phyloP scores from a whole-genome alignment of 78 protist genomes.

The Pigoraptor vietnamica region DNA sequence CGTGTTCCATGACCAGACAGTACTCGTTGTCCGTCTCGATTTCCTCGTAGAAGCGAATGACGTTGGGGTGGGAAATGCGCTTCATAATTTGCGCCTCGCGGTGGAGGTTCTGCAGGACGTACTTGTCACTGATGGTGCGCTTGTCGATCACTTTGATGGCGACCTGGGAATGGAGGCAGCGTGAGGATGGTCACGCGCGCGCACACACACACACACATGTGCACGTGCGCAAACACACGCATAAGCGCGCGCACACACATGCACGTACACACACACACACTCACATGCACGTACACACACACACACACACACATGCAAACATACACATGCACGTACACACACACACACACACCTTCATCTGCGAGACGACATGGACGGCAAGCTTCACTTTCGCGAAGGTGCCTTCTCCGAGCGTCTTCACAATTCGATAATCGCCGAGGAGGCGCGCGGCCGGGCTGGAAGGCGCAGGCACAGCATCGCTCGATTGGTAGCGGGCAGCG shows the following conservation, averaged over 20 bases:
- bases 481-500: too few relatives aligned
- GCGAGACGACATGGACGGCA: conserved; percentile 18
- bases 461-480: too few relatives aligned
- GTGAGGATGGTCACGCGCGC: too few relatives aligned
- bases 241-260: too few relatives aligned
- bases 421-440: conserved; percentile 15
- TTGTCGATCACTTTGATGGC: conserved; percentile 9
- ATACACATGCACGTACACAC: neutral
- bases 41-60: conserved; percentile 1
- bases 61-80: neutral
- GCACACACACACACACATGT: neutral
- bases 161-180: neutral
- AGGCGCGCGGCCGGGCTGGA: neutral
- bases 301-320: neutral
- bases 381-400: conserved; percentile 32
- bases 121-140: neutral
- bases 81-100: neutral
- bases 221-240: neutral
- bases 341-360: neutral
- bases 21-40: conserved; percentile 42
- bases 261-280: neutral
- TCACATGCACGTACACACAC: neutral
- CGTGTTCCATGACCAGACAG: conserved; percentile 45
- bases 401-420: conserved; percentile 30
- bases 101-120: neutral